Evolutionary conservation across 2,329 filamentous ascomycete genomes (phyloP).

Genomic region (Chrysoporthe cubensis): DNA sequence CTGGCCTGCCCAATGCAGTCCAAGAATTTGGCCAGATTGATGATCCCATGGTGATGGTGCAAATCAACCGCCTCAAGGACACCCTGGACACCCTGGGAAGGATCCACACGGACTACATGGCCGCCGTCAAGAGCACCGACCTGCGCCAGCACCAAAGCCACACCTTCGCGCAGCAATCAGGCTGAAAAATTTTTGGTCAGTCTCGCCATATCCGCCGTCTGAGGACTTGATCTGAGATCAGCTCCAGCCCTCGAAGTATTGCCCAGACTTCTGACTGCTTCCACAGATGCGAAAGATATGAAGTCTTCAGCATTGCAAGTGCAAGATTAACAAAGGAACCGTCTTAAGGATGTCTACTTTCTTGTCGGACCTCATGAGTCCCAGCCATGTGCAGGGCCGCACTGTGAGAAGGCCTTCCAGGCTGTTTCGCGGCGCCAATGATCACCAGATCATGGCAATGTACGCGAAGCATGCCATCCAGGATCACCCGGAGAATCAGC

Average conservation of each 20-base stretch:
- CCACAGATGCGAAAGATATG: neutral
- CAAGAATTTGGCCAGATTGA: slow-evolving; percentile 53
- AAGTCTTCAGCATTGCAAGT: slow-evolving; percentile 19
- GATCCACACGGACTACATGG: slow-evolving; percentile 47
- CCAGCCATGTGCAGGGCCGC: slow-evolving; percentile 11
- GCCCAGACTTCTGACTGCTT: neutral
- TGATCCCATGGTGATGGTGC: slow-evolving; percentile 57
- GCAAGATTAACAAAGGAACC: slow-evolving; percentile 12
- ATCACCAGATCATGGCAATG: neutral
- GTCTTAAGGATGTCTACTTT: neutral
- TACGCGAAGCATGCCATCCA: neutral
- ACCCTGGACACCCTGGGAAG: slow-evolving; percentile 57
- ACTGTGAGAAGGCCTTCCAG: slow-evolving; percentile 15
- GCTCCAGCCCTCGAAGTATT: neutral
- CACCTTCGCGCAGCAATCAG: slow-evolving; percentile 42
- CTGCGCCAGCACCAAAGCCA: slow-evolving; percentile 39
- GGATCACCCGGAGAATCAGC: neutral
- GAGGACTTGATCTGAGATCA: neutral
- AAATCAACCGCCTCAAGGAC: slow-evolving; percentile 55
- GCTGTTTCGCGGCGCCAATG: slow-evolving; percentile 13
- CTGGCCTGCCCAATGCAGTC: slow-evolving; percentile 64
- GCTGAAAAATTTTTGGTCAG: slow-evolving; percentile 41
- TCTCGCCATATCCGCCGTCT: neutral
- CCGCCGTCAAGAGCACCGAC: slow-evolving; percentile 38
- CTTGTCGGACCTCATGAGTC: slow-evolving; percentile 8